Base-by-base conservation (phyloP, 371 early-diverging fungal genomes). In the Nematocida sp. region DNA sequence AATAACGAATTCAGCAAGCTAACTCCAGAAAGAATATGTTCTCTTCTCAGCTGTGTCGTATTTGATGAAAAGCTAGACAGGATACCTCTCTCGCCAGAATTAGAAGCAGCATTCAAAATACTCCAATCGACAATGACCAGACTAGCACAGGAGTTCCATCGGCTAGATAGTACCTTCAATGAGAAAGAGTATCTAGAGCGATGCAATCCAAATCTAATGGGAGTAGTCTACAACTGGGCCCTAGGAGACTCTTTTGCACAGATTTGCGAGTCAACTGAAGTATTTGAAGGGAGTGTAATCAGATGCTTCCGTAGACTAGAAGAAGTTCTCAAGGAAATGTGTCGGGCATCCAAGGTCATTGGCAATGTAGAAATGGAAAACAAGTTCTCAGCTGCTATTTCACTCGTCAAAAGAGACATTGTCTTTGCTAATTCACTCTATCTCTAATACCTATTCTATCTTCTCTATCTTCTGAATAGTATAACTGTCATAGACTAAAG, bases 211-310 rank as follows among this genome's bases (percentile, higher is more conserved):
- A 90, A 91, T 45, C 78, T 97, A 54, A 96, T 99, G 95, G 93
- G 94, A 77, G 90, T 93, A 15, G 95, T 93, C 23, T 92, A 87
- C 79, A 89, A 90, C 21, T 97, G 98, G 99, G 95, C 95, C 1
- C 83, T 87, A 76, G 97, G 97, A 0, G 89, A 91, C 43, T 91
- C 90, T 75, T 99, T 99, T 83, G 84, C 85, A 21, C 89, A 93
- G 76, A 93, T 97, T 70, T 93, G 94, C 84, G 88, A 90, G 78
- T 90, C 90, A 89, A 95, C 96, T 0, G 88, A 89, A 32, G 88
- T 91, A 1, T 96, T 92, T 85, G 99, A 99, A 83, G 99, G 99
- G 32, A 88, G 88, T 25, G 87, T 97, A 34, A 95, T 99, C 70
- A 88, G 99, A 65, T 85, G 87, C 0, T 92, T 97, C 84, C 84